Evolutionary conservation across 2,329 filamentous ascomycete genomes (phyloP), one percentile per base, ranked within the genome.

Genomic region (Pestalotiopsis sp.): DNA sequence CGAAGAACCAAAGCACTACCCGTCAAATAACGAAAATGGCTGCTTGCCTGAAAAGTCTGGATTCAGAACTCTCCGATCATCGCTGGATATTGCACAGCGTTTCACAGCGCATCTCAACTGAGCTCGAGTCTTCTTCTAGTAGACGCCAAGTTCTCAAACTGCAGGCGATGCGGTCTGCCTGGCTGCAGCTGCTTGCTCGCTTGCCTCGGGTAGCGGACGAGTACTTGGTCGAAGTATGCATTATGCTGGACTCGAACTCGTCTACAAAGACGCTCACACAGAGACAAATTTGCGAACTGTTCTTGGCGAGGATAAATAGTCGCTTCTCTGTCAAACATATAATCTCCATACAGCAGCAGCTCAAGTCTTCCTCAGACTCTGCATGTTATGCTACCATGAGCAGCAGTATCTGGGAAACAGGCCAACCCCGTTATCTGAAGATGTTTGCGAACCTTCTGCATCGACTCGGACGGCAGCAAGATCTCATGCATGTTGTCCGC

Each of bases 181-280:
- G 75, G 76, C 69, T 79, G 58, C 71, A 72, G 27, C 60, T 77
- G 23, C 68, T 79, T 58, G 76, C 73, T 25, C 74, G 75, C 45
- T 64, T 77, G 45, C 77, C 75, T 14, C 63, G 62, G 20, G 52
- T 77, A 36, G 67, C 71, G 27, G 65, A 67, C 14, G 60, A 67
- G 7, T 73, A 73, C 56, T 62, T 78, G 17, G 69, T 62, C 27
- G 68, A 64, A 61, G 59, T 66, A 23, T 77, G 74, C 45, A 66
- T 39, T 39, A 52, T 66, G 27, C 71, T 78, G 14, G 77, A 78
- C 68, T 66, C 71, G 41, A 71, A 70, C 13, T 59, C 38, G 23
- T 17, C 38, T 31, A 14, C 49, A 23, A 14, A 45, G 2, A 73
- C 73, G 52, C 67, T 78, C 60, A 68, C 70, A 4, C 68, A 68